Conservation (phyloP, 2,329 filamentous ascomycete species). For the Helminthosporium solani region DNA sequence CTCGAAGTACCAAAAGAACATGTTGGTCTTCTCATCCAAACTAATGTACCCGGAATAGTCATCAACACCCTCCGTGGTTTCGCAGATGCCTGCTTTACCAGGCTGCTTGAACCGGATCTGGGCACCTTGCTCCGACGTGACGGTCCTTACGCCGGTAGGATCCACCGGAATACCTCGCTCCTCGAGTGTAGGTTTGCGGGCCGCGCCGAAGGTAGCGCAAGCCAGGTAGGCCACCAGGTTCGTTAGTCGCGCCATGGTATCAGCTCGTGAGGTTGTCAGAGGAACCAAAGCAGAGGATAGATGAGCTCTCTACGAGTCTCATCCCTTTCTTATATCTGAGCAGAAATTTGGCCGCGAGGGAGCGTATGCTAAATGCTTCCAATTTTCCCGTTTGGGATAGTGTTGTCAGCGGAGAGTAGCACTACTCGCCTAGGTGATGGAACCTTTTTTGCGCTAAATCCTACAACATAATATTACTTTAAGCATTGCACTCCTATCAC, state of each 20-base stretch:
- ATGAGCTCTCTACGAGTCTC: no score
- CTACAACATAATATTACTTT: no score
- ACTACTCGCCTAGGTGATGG: no score
- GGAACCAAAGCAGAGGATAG: no score
- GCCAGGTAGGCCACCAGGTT: slow-evolving; percentile 25
- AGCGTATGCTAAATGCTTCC: no score
- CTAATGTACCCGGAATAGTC: slow-evolving; percentile 43
- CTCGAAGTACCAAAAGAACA: slow-evolving; percentile 53
- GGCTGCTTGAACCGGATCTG: slow-evolving; percentile 39
- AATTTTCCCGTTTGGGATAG: no score
- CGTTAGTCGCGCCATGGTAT: slow-evolving; percentile 25
- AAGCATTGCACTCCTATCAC: no score
- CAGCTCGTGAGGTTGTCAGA: no score
- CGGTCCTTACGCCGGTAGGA: slow-evolving; percentile 32
- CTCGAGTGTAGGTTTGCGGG: slow-evolving; percentile 26
- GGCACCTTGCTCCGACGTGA: slow-evolving; percentile 38
- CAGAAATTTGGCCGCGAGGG: no score
- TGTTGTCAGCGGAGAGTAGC: no score
- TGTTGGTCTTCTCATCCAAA: slow-evolving; percentile 37
- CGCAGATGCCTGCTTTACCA: slow-evolving; percentile 47
- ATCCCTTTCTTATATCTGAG: no score
- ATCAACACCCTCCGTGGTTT: slow-evolving; percentile 37
- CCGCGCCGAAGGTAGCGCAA: slow-evolving; percentile 12
- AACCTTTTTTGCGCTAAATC: no score
- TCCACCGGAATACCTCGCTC: slow-evolving; percentile 34